phyloP scores from a whole-genome alignment of 306 rosid genomes.

The Datisca glomerata region DNA sequence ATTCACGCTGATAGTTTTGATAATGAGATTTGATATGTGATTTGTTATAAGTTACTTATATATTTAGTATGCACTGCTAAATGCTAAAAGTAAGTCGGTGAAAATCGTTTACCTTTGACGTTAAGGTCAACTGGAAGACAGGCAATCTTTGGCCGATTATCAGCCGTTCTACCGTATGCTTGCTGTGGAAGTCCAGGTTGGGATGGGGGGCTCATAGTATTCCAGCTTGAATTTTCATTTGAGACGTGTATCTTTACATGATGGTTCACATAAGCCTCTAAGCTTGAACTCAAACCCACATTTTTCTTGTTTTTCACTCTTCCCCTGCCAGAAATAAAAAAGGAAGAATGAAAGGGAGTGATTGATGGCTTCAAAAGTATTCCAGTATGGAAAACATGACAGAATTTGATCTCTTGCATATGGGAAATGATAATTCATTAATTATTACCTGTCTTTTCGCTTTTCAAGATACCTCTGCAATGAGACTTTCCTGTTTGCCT shows the following conservation, averaged over 20 bases:
- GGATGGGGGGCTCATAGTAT: constrained; percentile 71
- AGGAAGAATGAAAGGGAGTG: constrained; percentile 17
- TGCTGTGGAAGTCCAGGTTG: constrained; percentile 49
- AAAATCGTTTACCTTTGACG: constrained; percentile 47
- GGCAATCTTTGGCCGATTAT: constrained; percentile 44
- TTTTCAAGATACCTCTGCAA: constrained; percentile 85
- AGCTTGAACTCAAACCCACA: constrained; percentile 40
- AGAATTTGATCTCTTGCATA: too few species aligned
- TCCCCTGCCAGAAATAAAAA: constrained; percentile 54
- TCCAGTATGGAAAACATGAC: constrained; percentile 6
- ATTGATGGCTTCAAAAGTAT: constrained; percentile 12
- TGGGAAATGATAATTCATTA: constrained; percentile 16
- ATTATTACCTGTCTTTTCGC: constrained; percentile 77
- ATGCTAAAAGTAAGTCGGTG: not conserved
- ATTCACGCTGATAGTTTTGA: not conserved
- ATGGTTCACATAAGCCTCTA: constrained; percentile 61
- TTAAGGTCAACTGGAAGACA: constrained; percentile 77
- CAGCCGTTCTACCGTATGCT: constrained; percentile 39
- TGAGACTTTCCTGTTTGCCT: constrained; percentile 63
- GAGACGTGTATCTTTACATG: constrained; percentile 47
- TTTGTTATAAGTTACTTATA: too few species aligned
- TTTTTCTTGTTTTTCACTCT: constrained; percentile 66
- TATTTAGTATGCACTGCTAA: too few species aligned
- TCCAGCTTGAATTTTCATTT: constrained; percentile 66
- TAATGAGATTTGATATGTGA: not conserved